These are phyloP conservation scores for Trichoderma polysporum DNA, from an alignment of 2,329 filamentous ascomycete genomes.

Conservation along the genomic window DNA sequence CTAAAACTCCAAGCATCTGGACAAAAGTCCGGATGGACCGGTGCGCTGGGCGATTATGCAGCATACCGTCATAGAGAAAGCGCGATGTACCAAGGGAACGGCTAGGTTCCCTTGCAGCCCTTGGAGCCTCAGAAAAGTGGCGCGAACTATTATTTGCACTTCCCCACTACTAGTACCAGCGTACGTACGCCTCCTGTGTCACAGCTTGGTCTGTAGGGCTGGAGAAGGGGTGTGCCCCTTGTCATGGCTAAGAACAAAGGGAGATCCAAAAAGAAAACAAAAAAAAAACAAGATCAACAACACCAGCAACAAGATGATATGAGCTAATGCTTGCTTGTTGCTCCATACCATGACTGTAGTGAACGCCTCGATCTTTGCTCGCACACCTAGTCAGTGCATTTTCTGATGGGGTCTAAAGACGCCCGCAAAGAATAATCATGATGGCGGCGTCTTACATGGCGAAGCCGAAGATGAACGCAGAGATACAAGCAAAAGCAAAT, in stretches of 20 bases:
- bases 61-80: not conserved
- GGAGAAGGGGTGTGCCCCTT: not conserved
- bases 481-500: not conserved
- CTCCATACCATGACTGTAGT: not conserved
- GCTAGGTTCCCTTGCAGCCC: not conserved
- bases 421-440: constrained; percentile 12
- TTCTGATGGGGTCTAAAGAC: constrained; percentile 1
- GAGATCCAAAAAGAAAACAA: not conserved
- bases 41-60: constrained; percentile 4
- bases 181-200: constrained; percentile 11
- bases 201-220: constrained; percentile 10
- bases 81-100: not conserved
- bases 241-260: not conserved
- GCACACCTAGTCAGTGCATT: not conserved
- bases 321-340: not conserved
- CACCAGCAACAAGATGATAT: not conserved
- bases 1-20: not conserved
- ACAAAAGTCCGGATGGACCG: constrained; percentile 1
- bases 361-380: not conserved
- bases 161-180: constrained; percentile 7
- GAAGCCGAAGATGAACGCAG: not conserved
- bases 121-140: constrained; percentile 1
- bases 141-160: constrained; percentile 12
- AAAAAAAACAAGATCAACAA: not conserved
- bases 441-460: constrained; percentile 10